Percentiles rank a stretch among this genome's conserved stretches.
Evolutionary conservation across 2,329 filamentous ascomycete genomes (phyloP).

Genomic region (Colletotrichum sp.): DNA sequence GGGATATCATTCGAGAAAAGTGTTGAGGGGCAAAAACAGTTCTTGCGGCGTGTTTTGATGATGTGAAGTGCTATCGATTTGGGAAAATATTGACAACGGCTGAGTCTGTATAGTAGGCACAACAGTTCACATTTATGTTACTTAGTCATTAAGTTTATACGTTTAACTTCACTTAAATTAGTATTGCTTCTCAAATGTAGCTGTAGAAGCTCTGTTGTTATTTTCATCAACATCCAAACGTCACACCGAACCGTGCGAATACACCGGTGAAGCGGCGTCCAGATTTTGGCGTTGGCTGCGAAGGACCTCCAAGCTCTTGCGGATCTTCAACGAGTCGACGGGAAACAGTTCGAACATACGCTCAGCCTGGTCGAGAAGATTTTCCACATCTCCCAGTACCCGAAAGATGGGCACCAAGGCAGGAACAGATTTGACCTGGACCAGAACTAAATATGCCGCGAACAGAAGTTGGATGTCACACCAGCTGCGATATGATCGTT

Average conservation of each 20-base stretch:
- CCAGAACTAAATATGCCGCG: background rate
- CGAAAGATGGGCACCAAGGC: background rate
- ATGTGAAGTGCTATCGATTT: background rate
- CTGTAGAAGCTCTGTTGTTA: background rate
- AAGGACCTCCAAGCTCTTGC: background rate
- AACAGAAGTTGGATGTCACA: background rate
- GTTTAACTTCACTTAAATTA: background rate
- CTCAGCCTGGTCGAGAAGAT: background rate
- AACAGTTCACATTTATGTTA: background rate
- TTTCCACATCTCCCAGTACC: background rate
- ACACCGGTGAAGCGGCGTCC: background rate
- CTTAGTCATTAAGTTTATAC: accelerated
- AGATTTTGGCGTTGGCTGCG: conserved; percentile 5
- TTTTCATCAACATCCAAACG: background rate
- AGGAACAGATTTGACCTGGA: conserved; percentile 2
- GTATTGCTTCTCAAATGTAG: background rate
- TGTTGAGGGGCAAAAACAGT: background rate
- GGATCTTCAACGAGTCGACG: background rate
- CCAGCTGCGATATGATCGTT: conserved; percentile 1
- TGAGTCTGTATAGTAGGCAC: background rate
- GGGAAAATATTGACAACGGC: background rate
- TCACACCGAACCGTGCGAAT: background rate
- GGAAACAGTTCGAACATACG: background rate
- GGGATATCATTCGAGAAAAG: conserved; percentile 6
- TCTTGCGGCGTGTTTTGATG: background rate